phyloP scores from a whole-genome alignment of 2,329 filamentous ascomycete species.

The Penicillium sp. region DNA sequence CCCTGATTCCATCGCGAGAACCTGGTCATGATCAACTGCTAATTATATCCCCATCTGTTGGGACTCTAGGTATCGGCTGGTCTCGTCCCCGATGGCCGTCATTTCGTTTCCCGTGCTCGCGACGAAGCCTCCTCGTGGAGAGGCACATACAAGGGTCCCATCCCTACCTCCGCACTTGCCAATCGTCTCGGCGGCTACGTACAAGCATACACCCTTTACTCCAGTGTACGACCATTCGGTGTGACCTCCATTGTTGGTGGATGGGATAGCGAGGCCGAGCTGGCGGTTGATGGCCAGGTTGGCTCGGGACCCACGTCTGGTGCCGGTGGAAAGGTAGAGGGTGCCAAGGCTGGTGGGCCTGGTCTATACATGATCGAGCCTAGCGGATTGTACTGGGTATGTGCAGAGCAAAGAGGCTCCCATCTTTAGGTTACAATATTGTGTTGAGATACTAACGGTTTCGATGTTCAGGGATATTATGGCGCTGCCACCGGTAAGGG shows the following conservation, averaged over 20 bases:
- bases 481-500: constrained; percentile 97
- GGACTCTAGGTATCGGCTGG: constrained; percentile 80
- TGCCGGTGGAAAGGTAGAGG: constrained; percentile 79
- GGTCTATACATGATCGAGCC: constrained; percentile 99
- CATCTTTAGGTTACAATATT: background rate
- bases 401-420: constrained; percentile 22
- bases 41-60: background rate
- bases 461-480: constrained; percentile 75
- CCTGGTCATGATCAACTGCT: background rate
- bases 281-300: constrained; percentile 88
- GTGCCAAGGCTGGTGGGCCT: constrained; percentile 82
- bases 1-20: background rate
- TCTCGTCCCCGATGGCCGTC: constrained; percentile 90
- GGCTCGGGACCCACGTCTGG: constrained; percentile 79
- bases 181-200: constrained; percentile 94
- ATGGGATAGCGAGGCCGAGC: constrained; percentile 86
- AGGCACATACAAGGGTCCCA: constrained; percentile 91
- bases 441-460: constrained; percentile 30
- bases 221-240: constrained; percentile 93
- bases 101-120: constrained; percentile 92
- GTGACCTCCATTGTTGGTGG: constrained; percentile 94
- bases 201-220: constrained; percentile 97
- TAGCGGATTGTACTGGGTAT: constrained; percentile 90
- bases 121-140: constrained; percentile 94
- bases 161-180: constrained; percentile 85